Evolutionary conservation across 352 stramenopile species (phyloP).

Genomic region (Globisporangium cystogenes): DNA sequence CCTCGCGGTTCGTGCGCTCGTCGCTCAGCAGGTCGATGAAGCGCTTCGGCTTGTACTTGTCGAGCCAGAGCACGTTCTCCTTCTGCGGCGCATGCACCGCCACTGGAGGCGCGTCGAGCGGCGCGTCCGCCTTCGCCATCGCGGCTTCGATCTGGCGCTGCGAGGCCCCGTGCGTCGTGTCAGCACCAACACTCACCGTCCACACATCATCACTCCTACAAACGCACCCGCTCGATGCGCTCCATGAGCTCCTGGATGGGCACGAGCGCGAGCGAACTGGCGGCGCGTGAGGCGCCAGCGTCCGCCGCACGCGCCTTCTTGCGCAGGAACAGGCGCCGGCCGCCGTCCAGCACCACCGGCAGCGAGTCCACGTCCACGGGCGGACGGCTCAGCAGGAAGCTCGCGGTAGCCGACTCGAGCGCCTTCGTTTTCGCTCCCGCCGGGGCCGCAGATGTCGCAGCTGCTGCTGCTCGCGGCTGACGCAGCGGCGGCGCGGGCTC

Average conservation of each 20-base stretch:
- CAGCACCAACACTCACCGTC: neutral
- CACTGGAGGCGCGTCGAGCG: neutral
- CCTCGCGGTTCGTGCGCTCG: slow-evolving; percentile 95
- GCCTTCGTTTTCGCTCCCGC: slow-evolving; percentile 1
- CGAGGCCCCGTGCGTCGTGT: too few species aligned
- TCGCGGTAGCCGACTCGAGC: slow-evolving; percentile 26
- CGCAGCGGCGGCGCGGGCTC: slow-evolving; percentile 15
- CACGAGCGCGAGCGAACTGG: slow-evolving; percentile 27
- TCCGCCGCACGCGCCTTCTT: slow-evolving; percentile 32
- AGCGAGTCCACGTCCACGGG: slow-evolving; percentile 60
- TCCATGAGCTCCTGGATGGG: slow-evolving; percentile 57
- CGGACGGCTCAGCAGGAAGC: slow-evolving; percentile 55
- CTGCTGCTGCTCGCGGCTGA: slow-evolving; percentile 18
- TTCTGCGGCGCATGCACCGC: slow-evolving; percentile 3
- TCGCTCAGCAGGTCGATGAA: slow-evolving; percentile 96
- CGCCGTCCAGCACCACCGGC: slow-evolving; percentile 42
- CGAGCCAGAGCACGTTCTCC: slow-evolving; percentile 88
- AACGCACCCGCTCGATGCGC: slow-evolving; percentile 36
- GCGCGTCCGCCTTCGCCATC: slow-evolving; percentile 25
- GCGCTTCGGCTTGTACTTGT: slow-evolving; percentile 94
- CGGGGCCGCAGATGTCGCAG: neutral
- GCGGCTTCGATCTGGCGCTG: slow-evolving; percentile 68
- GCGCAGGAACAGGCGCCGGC: slow-evolving; percentile 56
- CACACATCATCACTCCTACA: neutral
- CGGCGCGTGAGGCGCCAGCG: slow-evolving; percentile 5